These are phyloP conservation scores for Adenanthera pavonina DNA, from an alignment of 306 rosid species.

Conservation along the genomic window DNA sequence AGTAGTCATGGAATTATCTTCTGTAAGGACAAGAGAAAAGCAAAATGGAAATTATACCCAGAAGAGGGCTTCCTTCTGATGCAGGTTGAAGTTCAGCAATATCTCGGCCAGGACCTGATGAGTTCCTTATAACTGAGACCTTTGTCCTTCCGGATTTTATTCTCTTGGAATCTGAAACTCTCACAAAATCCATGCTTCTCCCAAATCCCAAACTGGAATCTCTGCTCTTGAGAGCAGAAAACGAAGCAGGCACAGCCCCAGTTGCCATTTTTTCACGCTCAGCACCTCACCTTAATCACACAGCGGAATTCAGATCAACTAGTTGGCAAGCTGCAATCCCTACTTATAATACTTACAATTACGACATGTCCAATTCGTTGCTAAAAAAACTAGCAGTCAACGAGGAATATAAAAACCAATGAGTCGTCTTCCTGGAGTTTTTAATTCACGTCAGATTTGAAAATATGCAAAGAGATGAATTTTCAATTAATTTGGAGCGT, in stretches of 20 bases:
- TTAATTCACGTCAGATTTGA: not conserved
- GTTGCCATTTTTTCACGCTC: constrained; percentile 69
- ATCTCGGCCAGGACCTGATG: constrained; percentile 77
- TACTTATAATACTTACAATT: not conserved
- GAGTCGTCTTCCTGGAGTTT: not conserved
- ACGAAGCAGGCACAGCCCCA: constrained; percentile 74
- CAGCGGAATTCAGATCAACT: constrained; percentile 36
- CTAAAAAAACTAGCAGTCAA: not conserved
- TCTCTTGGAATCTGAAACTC: constrained; percentile 69
- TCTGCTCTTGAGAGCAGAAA: constrained; percentile 62
- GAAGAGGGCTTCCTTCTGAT: constrained; percentile 82
- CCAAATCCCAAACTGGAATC: constrained; percentile 75
- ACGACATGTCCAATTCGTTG: not conserved
- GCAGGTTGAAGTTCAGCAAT: constrained; percentile 85
- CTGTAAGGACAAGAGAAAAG: not conserved
- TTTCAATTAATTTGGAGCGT: not conserved
- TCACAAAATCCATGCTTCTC: constrained; percentile 73
- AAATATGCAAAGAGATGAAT: not conserved
- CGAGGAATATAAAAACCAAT: not conserved
- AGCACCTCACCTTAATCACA: constrained; percentile 49
- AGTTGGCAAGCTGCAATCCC: constrained; percentile 33
- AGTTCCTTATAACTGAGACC: constrained; percentile 70
- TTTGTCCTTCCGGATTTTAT: constrained; percentile 57
- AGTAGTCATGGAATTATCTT: not conserved
- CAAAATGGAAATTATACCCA: constrained; percentile 55